These are phyloP conservation scores for Colletotrichum somersetense DNA, from an alignment of 2,329 filamentous ascomycete genomes.

Conservation along the genomic window DNA sequence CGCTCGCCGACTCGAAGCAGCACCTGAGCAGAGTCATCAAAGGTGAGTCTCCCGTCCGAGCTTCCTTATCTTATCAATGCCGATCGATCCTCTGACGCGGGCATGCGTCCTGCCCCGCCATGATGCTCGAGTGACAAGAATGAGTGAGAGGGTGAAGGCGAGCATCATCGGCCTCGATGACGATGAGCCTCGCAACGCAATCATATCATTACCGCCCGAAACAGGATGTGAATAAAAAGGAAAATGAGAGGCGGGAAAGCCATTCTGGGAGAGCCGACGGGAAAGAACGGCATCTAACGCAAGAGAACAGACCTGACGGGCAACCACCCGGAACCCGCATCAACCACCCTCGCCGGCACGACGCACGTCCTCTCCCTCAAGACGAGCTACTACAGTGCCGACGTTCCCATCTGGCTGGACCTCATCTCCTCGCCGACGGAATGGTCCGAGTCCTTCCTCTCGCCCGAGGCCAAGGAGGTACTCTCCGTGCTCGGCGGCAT, in stretches of 20 bases:
- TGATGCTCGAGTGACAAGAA: neutral
- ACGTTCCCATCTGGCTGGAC: conserved; percentile 77
- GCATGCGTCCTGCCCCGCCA: conserved; percentile 3
- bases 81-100: neutral
- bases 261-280: conserved; percentile 11
- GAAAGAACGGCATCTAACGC: neutral
- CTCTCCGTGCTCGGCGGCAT: conserved; percentile 71
- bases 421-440: conserved; percentile 63
- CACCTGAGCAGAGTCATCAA: conserved; percentile 65
- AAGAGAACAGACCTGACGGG: conserved; percentile 66
- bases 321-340: conserved; percentile 54
- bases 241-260: neutral
- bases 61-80: conserved; percentile 21
- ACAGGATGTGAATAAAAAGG: too few species aligned
- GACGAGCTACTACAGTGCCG: conserved; percentile 72
- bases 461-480: conserved; percentile 72
- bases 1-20: conserved; percentile 59
- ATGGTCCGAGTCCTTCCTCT: conserved; percentile 72
- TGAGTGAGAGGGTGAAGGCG: conserved; percentile 3
- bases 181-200: neutral
- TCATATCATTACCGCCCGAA: too few species aligned
- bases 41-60: conserved; percentile 54
- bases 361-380: conserved; percentile 68
- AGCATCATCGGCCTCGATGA: neutral
- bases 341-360: conserved; percentile 66